A percentile compares a stretch with the other conserved stretches of the same genome.
These are phyloP conservation scores for Petunia secreta DNA, from an alignment of 257 asterid genomes.

Conservation along the genomic window DNA sequence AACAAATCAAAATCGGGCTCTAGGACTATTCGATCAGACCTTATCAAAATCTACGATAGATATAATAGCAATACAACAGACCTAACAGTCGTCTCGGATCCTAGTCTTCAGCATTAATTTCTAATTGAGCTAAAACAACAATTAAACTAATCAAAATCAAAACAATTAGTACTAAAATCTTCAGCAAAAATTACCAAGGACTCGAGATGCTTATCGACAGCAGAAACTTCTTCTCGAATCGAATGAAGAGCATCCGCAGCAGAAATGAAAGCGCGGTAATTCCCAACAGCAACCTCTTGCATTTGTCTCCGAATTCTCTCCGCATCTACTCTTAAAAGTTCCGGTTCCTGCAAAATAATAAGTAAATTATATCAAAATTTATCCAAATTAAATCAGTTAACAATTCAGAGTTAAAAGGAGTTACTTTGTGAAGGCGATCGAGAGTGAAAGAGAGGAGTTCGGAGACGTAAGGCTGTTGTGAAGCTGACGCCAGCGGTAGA, in stretches of 20 bases:
- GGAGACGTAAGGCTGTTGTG: constrained; percentile 90
- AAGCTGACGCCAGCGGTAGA: constrained; percentile 84
- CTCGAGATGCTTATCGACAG: constrained; percentile 85
- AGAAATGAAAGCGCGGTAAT: constrained; percentile 86
- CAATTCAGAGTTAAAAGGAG: neutral
- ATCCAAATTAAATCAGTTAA: constrained; percentile 22
- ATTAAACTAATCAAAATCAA: neutral
- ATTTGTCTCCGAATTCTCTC: constrained; percentile 97
- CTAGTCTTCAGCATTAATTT: neutral
- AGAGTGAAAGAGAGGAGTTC: constrained; percentile 95
- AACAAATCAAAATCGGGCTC: neutral
- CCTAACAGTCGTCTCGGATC: no score
- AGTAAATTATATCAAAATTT: neutral
- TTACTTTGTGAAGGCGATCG: constrained; percentile 97
- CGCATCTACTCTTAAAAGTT: constrained; percentile 87
- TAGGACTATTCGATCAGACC: no score
- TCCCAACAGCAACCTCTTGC: constrained; percentile 99
- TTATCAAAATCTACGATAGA: no score
- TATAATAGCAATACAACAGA: no score
- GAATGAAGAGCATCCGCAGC: constrained; percentile 92
- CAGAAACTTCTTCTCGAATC: constrained; percentile 81
- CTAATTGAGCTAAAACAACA: neutral
- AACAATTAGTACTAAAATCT: neutral
- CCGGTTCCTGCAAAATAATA: constrained; percentile 67
- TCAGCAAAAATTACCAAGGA: constrained; percentile 59